Percentiles rank a stretch among this genome's conserved stretches.
These are phyloP conservation scores for Peniophora sp. DNA, from an alignment of 1,284 basidiomycete genomes.

Conservation along the genomic window DNA sequence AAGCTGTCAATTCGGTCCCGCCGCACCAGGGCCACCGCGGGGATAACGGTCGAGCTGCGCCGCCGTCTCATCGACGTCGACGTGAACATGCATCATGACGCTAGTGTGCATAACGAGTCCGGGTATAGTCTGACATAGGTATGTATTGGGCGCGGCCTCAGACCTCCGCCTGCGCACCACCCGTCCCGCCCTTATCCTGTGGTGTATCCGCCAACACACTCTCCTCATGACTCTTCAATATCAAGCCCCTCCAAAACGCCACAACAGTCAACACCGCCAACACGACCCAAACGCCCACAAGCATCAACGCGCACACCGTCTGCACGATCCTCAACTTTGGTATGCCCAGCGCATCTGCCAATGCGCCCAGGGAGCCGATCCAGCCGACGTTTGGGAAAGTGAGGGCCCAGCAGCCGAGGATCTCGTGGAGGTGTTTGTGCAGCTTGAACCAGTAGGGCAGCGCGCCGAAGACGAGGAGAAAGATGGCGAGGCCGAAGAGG, in stretches of 20 bases:
- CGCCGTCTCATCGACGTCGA: too few species aligned
- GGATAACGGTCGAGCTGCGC: too few species aligned
- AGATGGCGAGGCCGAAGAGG: slow-evolving; percentile 39
- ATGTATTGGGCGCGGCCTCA: too few species aligned
- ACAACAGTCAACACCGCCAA: slow-evolving; percentile 32
- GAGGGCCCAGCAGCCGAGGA: slow-evolving; percentile 43
- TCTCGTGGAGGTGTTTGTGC: slow-evolving; percentile 37
- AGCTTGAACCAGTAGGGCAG: slow-evolving; percentile 44
- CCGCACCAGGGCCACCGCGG: too few species aligned
- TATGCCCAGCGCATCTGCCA: slow-evolving; percentile 34
- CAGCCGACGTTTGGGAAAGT: slow-evolving; percentile 46
- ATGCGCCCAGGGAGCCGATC: slow-evolving; percentile 32
- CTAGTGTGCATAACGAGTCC: too few species aligned
- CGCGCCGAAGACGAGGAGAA: slow-evolving; percentile 37
- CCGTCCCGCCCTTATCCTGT: too few species aligned
- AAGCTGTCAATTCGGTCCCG: too few species aligned
- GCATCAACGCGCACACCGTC: slow-evolving; percentile 28
- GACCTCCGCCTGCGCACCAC: too few species aligned
- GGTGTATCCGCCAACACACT: slow-evolving; percentile 31
- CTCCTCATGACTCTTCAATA: slow-evolving; percentile 36
- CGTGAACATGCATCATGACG: too few species aligned
- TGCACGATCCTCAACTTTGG: slow-evolving; percentile 31
- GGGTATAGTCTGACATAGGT: too few species aligned
- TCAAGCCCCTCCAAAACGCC: slow-evolving; percentile 35
- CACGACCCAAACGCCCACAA: slow-evolving; percentile 31